These are phyloP conservation scores for Globisporangium orthogonon DNA, from an alignment of 352 stramenopile genomes.

Conservation along the genomic window DNA sequence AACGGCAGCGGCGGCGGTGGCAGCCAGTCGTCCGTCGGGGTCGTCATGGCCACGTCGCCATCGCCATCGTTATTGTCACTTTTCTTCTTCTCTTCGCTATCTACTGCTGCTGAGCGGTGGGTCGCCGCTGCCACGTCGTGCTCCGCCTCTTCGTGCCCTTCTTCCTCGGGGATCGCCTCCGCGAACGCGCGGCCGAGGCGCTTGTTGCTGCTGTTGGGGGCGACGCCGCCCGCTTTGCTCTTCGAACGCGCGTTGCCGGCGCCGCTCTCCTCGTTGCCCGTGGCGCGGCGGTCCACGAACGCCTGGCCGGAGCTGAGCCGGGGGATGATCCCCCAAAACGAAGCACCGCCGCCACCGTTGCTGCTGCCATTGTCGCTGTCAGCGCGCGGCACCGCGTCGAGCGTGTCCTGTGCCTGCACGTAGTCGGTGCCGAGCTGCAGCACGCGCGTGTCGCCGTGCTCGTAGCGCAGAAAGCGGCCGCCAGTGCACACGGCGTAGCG, in stretches of 20 bases:
- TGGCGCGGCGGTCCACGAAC: slow-evolving; percentile 72
- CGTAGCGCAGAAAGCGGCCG: slow-evolving; percentile 72
- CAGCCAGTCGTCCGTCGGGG: slow-evolving; percentile 5
- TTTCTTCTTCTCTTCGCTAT: neutral
- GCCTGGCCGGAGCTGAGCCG: slow-evolving; percentile 79
- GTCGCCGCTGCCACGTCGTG: neutral
- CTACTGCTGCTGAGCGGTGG: too few relatives aligned
- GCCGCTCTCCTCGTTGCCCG: slow-evolving; percentile 28
- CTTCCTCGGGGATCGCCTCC: slow-evolving; percentile 57
- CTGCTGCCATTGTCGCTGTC: neutral
- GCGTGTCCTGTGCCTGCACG: slow-evolving; percentile 69
- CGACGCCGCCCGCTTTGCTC: slow-evolving; percentile 9
- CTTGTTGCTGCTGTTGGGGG: slow-evolving; percentile 3
- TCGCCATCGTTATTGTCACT: neutral
- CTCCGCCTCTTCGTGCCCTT: slow-evolving; percentile 13
- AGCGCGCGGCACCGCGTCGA: slow-evolving; percentile 25
- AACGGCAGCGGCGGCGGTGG: neutral
- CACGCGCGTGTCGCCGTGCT: slow-evolving; percentile 40
- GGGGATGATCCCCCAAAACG: slow-evolving; percentile 53
- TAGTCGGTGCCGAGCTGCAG: slow-evolving; percentile 51
- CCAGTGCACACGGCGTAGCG: slow-evolving; percentile 82
- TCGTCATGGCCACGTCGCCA: slow-evolving; percentile 9
- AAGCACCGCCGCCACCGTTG: slow-evolving; percentile 1
- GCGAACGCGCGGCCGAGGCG: slow-evolving; percentile 22
- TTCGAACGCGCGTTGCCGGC: slow-evolving; percentile 14